These are phyloP conservation scores for Plantago elongata DNA, from an alignment of 257 asterid species.

Conservation along the genomic window DNA sequence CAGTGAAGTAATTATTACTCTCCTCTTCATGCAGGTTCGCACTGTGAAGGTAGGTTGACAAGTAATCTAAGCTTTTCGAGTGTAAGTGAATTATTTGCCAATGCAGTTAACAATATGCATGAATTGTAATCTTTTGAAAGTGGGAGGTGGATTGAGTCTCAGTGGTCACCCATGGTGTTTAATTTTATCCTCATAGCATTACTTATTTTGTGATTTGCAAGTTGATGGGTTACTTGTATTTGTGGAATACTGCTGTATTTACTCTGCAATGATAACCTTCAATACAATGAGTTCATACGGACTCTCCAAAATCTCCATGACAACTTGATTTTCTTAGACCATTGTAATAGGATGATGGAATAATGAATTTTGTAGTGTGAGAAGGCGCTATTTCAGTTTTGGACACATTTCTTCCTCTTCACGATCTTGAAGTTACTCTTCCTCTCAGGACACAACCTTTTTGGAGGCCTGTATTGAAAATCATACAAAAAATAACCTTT, in stretches of 20 bases:
- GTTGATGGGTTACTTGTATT: background rate
- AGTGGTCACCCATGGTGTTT: too few species aligned
- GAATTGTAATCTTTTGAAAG: slow-evolving; percentile 3
- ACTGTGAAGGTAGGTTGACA: slow-evolving; percentile 73
- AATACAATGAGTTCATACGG: slow-evolving; percentile 12
- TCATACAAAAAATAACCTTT: slow-evolving; percentile 90
- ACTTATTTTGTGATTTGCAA: background rate
- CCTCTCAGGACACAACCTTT: slow-evolving; percentile 76
- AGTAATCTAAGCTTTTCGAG: slow-evolving; percentile 28
- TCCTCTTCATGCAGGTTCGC: slow-evolving; percentile 75
- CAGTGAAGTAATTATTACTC: slow-evolving; percentile 18
- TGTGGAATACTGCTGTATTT: background rate
- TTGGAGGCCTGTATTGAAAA: slow-evolving; percentile 96
- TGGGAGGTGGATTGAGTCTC: background rate
- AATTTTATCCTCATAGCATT: too few species aligned
- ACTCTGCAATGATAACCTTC: slow-evolving; percentile 6
- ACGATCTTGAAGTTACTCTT: slow-evolving; percentile 24
- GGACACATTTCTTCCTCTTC: slow-evolving; percentile 16
- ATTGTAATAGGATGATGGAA: slow-evolving; percentile 9
- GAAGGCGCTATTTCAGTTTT: slow-evolving; percentile 1
- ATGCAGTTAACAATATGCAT: slow-evolving; percentile 12
- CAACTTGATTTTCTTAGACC: too few species aligned
- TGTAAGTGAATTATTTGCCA: slow-evolving; percentile 34
- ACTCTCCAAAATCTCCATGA: too few species aligned
- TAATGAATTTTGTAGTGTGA: slow-evolving; percentile 12